These are phyloP conservation scores for Pyropia yezoensis DNA, from an alignment of 23 red algal genomes.

Conservation along the genomic window DNA sequence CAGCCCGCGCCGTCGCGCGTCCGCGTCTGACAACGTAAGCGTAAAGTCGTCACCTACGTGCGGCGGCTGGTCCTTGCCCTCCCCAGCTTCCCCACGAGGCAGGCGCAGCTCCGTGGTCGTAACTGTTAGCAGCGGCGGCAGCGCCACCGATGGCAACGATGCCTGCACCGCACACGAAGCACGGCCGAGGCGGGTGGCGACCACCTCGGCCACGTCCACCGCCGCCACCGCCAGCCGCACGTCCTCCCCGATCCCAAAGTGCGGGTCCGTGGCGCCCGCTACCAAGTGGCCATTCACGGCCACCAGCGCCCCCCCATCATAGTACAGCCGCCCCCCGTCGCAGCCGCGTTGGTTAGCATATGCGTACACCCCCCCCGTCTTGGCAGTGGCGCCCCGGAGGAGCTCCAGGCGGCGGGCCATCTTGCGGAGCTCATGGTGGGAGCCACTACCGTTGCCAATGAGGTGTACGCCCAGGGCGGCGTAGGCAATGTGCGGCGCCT, in stretches of 20 bases:
- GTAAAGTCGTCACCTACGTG: too few species aligned
- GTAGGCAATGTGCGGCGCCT: constrained; percentile 75
- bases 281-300: constrained; percentile 81
- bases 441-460: constrained; percentile 76
- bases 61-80: too few species aligned
- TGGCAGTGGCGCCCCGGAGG: constrained; percentile 57
- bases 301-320: constrained; percentile 78
- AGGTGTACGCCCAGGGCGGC: constrained; percentile 67
- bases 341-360: constrained; percentile 97
- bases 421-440: constrained; percentile 87
- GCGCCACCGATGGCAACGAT: neutral
- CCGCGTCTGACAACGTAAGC: too few species aligned
- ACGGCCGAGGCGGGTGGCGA: constrained; percentile 28
- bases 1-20: too few species aligned
- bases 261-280: constrained; percentile 36
- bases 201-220: constrained; percentile 74
- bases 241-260: constrained; percentile 69
- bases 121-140: too few species aligned
- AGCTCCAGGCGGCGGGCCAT: constrained; percentile 56
- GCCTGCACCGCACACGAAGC: constrained; percentile 70
- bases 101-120: too few species aligned
- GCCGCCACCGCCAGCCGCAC: constrained; percentile 49
- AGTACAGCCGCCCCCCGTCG: constrained; percentile 96
- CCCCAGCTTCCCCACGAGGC: too few species aligned
- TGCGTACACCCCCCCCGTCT: constrained; percentile 78